A percentile compares a stretch with the other conserved stretches of the same genome.
These are phyloP conservation scores for Alternaria longipes DNA, from an alignment of 2,329 filamentous ascomycete species.

Conservation along the genomic window DNA sequence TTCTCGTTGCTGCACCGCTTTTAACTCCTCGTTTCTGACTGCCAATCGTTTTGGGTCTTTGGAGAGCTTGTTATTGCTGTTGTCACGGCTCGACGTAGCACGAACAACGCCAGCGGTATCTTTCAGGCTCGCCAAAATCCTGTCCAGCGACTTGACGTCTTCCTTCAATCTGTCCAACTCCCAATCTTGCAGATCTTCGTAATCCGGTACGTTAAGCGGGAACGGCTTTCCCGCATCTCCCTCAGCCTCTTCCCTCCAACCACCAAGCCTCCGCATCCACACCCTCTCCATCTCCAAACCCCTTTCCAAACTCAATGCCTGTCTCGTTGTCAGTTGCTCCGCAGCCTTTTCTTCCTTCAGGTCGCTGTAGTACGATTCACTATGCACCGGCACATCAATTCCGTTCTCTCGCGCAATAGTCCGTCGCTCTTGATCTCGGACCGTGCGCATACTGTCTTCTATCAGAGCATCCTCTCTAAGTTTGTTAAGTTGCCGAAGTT, in stretches of 20 bases:
- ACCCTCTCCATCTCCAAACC: background rate
- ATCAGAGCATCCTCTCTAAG: background rate
- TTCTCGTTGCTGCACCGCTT: background rate
- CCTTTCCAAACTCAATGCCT: background rate
- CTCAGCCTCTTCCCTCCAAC: background rate
- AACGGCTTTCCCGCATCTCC: background rate
- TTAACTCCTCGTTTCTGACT: background rate
- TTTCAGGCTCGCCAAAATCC: background rate
- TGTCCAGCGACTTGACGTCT: background rate
- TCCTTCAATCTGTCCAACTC: background rate
- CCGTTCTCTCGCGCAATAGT: background rate
- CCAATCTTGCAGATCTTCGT: background rate
- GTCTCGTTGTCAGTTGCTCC: background rate
- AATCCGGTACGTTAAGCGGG: background rate
- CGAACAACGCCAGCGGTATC: background rate
- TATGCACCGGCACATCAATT: background rate
- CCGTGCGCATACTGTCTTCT: background rate
- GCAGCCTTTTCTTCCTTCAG: background rate
- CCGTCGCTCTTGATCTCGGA: background rate
- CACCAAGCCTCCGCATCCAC: background rate
- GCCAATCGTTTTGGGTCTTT: background rate
- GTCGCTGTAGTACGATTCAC: background rate
- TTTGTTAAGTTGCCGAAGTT: background rate
- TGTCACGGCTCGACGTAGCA: fast-evolving
- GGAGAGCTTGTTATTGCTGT: background rate